Percentiles rank a stretch among this genome's conserved stretches.
Conservation (phyloP, 2,329 filamentous ascomycete species). For the Epichloe sibirici region DNA sequence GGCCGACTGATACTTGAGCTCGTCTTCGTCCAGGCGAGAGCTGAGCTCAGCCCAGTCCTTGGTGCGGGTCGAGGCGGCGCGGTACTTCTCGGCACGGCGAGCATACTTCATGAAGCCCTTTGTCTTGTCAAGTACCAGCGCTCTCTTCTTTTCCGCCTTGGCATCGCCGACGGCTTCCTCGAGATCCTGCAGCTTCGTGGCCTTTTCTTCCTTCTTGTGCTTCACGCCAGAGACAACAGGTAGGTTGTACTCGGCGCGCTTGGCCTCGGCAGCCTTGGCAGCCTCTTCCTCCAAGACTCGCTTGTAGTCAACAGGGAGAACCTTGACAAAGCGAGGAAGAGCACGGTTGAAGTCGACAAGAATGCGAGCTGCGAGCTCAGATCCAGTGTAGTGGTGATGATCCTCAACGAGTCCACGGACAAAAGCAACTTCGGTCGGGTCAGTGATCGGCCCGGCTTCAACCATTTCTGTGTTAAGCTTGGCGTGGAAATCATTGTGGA, state of each 20-base stretch:
- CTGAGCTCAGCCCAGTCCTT: conserved; percentile 93
- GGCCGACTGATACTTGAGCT: conserved; percentile 91
- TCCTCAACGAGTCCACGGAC: conserved; percentile 88
- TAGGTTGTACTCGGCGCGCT: conserved; percentile 71
- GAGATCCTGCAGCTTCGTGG: conserved; percentile 64
- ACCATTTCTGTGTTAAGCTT: conserved; percentile 99
- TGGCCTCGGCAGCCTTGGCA: conserved; percentile 71
- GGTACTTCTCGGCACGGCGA: conserved; percentile 86
- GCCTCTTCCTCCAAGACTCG: conserved; percentile 78
- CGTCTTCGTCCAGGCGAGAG: conserved; percentile 77
- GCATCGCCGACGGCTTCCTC: conserved; percentile 82
- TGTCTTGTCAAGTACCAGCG: conserved; percentile 93
- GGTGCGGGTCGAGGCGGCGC: conserved; percentile 67
- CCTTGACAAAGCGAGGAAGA: conserved; percentile 82
- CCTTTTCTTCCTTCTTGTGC: conserved; percentile 54
- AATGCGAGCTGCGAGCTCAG: conserved; percentile 84
- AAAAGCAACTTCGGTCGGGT: conserved; percentile 79
- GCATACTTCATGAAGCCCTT: conserved; percentile 96
- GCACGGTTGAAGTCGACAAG: conserved; percentile 92
- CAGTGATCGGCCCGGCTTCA: conserved; percentile 71
- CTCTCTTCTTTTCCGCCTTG: conserved; percentile 78
- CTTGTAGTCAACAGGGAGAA: conserved; percentile 93
- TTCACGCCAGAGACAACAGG: conserved; percentile 58
- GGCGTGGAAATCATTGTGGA: conserved; percentile 75
- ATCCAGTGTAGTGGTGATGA: conserved; percentile 95